phyloP scores from a whole-genome alignment of 257 asterid genomes.

The Solanum etuberosum region DNA sequence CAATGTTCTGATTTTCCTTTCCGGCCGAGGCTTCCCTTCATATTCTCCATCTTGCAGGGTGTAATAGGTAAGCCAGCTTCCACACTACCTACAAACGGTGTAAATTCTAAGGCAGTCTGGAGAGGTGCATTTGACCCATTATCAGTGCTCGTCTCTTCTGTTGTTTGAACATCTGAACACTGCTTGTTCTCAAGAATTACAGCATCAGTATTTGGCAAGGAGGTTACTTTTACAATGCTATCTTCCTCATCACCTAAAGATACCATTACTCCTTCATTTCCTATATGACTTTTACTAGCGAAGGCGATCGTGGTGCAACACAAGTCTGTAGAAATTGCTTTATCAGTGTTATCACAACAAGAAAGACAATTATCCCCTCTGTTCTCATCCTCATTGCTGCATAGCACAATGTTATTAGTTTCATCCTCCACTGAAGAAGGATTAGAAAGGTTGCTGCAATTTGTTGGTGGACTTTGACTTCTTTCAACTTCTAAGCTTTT shows the following conservation, averaged over 20 bases:
- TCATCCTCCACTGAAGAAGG: constrained; percentile 88
- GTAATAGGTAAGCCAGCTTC: constrained; percentile 41
- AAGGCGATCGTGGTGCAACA: neutral
- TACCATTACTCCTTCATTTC: constrained; percentile 11
- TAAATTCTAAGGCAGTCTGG: constrained; percentile 32
- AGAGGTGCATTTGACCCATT: constrained; percentile 30
- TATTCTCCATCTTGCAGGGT: constrained; percentile 47
- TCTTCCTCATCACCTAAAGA: constrained; percentile 36
- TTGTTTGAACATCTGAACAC: constrained; percentile 17
- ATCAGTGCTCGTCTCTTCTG: constrained; percentile 36
- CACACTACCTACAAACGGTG: constrained; percentile 20
- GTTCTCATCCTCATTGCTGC: constrained; percentile 33
- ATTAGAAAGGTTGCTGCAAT: constrained; percentile 80
- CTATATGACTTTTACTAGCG: constrained; percentile 20
- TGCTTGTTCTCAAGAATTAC: constrained; percentile 16
- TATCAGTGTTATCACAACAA: constrained; percentile 17
- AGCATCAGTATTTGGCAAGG: constrained; percentile 9
- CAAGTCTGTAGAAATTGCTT: constrained; percentile 18
- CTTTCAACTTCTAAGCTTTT: constrained; percentile 35
- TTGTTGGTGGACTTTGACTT: constrained; percentile 52
- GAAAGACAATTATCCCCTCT: constrained; percentile 31
- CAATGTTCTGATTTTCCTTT: constrained; percentile 20
- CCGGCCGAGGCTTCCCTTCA: constrained; percentile 32
- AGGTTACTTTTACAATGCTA: constrained; percentile 14
- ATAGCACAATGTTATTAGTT: constrained; percentile 38